Evolutionary conservation across 2,329 filamentous ascomycete species (phyloP), one percentile per base, ranked within the genome.

Genomic region (Didymella segeticola): DNA sequence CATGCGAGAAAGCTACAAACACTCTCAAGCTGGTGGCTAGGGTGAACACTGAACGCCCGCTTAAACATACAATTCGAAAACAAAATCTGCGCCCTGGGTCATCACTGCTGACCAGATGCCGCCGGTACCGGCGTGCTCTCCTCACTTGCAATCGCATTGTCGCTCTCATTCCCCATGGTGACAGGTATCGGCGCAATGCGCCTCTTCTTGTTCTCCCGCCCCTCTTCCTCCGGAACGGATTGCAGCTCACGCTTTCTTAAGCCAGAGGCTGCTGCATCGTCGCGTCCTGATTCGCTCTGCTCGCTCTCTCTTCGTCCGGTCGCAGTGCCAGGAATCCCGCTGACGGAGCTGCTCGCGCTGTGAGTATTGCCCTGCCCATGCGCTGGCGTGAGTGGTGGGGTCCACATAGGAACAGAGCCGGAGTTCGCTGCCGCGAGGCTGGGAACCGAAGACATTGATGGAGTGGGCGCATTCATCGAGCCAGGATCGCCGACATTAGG

Each of bases 341-440:
- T 81, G 23, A 80, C 74, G n/a, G 79, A 79, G 60, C 79, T 83
- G 37, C 80, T 79, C 5, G 83, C 81, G 64, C 83, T 85, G 43
- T 85, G 82, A 5, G 50, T 74, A 4, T 75, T 71, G 46, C 66
- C 67, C 29, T 74, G 71, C 34, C 70, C 65, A 56, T 70, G 74
- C 53, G 84, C 78, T 5, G 93, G 93, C 3, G 93, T 98, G 72
- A 96, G 89, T 1, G 93, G 95, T 2, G 95, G 93, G 7, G 93
- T 97, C 30, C 90, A 91, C 66, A 96, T 85, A 0, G 92, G 90
- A 12, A 78, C 72, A n/a, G 74, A 72, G 1, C 81, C 82, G 1
- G 89, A 90, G 59, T 88, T 89, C 9, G 89, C 80, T 5, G 90
- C 90, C 11, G 90, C 86, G 22, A 96, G 85, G 46, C 87, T 83